Base-by-base conservation (phyloP, 2,329 filamentous ascomycete species). In the Fusarium oligoseptatum region DNA sequence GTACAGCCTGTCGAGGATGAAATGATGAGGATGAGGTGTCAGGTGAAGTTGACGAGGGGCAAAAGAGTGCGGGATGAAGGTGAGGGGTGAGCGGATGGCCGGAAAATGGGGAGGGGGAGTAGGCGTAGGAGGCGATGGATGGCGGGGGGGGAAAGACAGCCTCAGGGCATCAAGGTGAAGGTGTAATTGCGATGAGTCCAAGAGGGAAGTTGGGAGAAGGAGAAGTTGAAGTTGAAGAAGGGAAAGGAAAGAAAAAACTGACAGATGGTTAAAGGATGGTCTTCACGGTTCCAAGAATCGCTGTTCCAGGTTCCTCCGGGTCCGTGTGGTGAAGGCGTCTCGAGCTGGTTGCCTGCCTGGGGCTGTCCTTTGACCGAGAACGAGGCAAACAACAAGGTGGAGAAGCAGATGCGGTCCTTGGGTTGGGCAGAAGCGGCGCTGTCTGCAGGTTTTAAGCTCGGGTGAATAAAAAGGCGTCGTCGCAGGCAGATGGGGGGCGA, bases 61-160 rank as follows among this genome's bases (percentile, higher is more conserved):
- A 75, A 73, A 71, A 67, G 65, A 67, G 60, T 66, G 60, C 61
- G 72, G 70, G 64, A 66, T 71, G 72, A 60, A 45, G 67, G 58
- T 62, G 76, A 78, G 75, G 74, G 76, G 76, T 76, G 72, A 75
- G 74, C 76, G 77, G 75, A 77, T 72, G 72, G 73, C 70, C 74
- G 76, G 75, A 67, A 68, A 70, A 78, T 75, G 71, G 76, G 70
- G 66, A 73, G 75, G 68, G 70, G 66, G 73, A 71, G 76, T 75
- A 64, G 69, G 66, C 50, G 68, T 71, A 68, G 63, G 66, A 68
- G 65, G 62, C 45, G 43, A 50, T 27, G 45, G 48, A 43, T 62
- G 45, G 48, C 37, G 60, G 72, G 75, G 72, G 72, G 70, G 72
- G 75, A 60, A 66, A 52, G 57, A 66, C 56, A 61, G 64, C 27